These are phyloP conservation scores for Spathaspora sp. DNA, from an alignment of 805 yeast genomes.

Conservation along the genomic window DNA sequence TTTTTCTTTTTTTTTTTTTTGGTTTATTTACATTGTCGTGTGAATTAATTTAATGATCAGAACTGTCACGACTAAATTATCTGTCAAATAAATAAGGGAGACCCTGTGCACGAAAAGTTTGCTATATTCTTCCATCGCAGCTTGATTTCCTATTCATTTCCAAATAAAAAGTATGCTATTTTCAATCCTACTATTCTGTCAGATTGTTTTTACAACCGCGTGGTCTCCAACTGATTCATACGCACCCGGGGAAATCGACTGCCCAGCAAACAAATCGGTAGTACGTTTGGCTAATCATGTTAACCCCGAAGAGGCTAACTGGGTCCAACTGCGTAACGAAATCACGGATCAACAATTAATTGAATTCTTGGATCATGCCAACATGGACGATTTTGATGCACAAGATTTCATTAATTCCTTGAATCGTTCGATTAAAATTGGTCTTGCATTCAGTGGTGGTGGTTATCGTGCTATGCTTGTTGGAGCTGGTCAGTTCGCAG, in stretches of 20 bases:
- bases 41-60: not conserved
- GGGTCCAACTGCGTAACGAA: conserved; percentile 49
- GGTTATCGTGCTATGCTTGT: conserved; percentile 38
- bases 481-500: conserved; percentile 42
- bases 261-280: conserved; percentile 38
- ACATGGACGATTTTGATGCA: conserved; percentile 46
- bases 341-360: conserved; percentile 44
- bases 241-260: conserved; percentile 57
- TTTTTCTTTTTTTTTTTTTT: too few relatives aligned
- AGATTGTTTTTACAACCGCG: not conserved
- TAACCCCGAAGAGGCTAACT: conserved; percentile 44
- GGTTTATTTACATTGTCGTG: not conserved
- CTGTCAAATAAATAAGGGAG: not conserved
- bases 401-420: conserved; percentile 29
- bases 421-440: conserved; percentile 28
- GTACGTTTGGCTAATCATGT: conserved; percentile 48
- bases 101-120: too few relatives aligned
- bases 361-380: conserved; percentile 43
- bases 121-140: too few relatives aligned
- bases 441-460: conserved; percentile 35
- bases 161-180: not conserved
- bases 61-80: not conserved
- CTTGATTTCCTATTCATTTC: not conserved
- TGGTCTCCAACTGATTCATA: conserved; percentile 60
- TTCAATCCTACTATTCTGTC: not conserved